These are phyloP conservation scores for Leccinum angustisporum DNA, from an alignment of 1,284 basidiomycete species.

Conservation along the genomic window DNA sequence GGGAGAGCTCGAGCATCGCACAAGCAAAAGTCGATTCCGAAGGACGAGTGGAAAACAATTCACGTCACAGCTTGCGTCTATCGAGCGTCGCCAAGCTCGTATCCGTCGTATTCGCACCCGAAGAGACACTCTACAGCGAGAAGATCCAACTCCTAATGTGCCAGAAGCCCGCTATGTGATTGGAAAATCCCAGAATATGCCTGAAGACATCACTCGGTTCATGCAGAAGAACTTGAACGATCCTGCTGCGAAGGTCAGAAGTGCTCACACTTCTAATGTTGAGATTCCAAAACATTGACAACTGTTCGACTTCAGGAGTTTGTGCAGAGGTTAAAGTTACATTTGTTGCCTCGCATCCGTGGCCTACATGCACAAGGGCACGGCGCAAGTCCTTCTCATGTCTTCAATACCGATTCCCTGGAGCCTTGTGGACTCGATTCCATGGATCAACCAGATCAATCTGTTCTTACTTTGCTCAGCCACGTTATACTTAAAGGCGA, in stretches of 20 bases:
- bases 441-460: background rate
- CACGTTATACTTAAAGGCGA: background rate
- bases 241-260: background rate
- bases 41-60: background rate
- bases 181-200: background rate
- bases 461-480: background rate
- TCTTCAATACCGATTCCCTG: background rate
- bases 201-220: background rate
- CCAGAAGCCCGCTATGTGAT: background rate
- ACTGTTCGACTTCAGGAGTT: background rate
- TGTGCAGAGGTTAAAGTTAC: background rate
- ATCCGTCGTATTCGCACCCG: background rate
- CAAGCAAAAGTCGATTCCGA: background rate
- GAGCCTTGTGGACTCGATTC: background rate
- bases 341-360: background rate
- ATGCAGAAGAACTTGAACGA: background rate
- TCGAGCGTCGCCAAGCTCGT: background rate
- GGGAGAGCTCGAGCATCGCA: background rate
- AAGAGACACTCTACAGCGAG: background rate
- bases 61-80: background rate
- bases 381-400: background rate
- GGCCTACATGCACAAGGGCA: background rate
- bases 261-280: background rate
- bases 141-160: background rate
- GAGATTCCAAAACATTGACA: background rate